Evolutionary conservation across 164 flowering plant species (phyloP).

Genomic region (Taxillus chinensis): DNA sequence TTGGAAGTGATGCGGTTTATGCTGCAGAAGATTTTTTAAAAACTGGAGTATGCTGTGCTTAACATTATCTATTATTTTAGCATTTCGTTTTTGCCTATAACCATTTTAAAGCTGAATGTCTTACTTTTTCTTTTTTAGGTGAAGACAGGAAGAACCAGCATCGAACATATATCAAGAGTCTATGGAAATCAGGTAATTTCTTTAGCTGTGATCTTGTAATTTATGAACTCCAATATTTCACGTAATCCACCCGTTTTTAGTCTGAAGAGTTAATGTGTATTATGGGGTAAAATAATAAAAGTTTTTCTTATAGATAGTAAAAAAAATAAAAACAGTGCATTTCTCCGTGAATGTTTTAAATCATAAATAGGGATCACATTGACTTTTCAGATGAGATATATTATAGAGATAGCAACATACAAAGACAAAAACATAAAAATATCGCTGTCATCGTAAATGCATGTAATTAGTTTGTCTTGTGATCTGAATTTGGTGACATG

Average conservation of each 20-base stretch:
- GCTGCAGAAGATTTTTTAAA: conserved; percentile 78
- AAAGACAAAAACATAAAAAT: too few species aligned
- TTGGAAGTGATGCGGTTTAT: conserved; percentile 98
- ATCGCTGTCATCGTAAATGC: neutral
- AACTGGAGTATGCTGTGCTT: conserved; percentile 54
- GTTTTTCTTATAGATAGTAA: too few species aligned
- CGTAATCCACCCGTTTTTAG: too few species aligned
- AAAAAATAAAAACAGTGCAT: too few species aligned
- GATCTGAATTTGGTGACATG: neutral
- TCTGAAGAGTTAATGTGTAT: too few species aligned
- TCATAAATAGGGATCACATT: too few species aligned
- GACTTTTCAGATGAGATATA: too few species aligned
- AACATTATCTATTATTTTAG: neutral
- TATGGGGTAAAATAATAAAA: too few species aligned
- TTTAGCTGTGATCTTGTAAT: neutral
- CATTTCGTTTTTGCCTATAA: neutral
- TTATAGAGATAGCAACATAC: too few species aligned
- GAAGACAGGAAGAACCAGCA: conserved; percentile 79
- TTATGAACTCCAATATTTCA: neutral
- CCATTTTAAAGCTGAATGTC: conserved; percentile 7
- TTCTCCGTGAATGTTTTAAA: too few species aligned
- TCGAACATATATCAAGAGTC: conserved; percentile 89
- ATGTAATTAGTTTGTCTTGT: neutral
- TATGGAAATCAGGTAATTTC: conserved; percentile 86
- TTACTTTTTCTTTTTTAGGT: conserved; percentile 32